Evolutionary conservation across 768 basidiomycete species (phyloP).

Genomic region (Podaxis mareebaensis): DNA sequence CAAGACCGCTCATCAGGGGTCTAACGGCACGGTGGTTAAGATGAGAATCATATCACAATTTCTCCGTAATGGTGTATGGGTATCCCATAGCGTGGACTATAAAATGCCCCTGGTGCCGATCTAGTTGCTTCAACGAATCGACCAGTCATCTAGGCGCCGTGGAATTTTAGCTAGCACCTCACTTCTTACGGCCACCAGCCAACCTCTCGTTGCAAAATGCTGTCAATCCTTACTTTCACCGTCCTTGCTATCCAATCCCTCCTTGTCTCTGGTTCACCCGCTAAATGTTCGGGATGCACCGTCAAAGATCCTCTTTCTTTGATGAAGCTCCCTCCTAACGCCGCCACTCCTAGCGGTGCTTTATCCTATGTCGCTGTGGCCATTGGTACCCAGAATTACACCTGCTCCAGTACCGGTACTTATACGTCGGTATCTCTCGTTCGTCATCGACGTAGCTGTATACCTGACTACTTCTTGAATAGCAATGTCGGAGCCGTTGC

Average conservation of each 20-base stretch:
- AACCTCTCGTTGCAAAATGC: background rate
- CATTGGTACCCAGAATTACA: conserved; percentile 57
- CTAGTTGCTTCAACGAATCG: background rate
- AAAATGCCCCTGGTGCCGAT: no score
- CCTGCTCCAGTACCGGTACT: conserved; percentile 43
- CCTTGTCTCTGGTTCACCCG: background rate
- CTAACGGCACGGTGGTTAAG: no score
- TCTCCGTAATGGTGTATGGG: no score
- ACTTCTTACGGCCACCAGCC: background rate
- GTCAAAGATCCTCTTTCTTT: conserved; percentile 24
- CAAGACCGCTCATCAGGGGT: no score
- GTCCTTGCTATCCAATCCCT: conserved; percentile 3
- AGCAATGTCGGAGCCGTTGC: conserved; percentile 52
- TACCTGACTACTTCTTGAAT: background rate
- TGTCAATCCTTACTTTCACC: conserved; percentile 3
- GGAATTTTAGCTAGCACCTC: background rate
- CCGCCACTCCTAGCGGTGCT: conserved; percentile 35
- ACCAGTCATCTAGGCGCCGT: background rate
- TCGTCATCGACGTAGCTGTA: background rate
- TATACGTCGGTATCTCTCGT: conserved; percentile 40
- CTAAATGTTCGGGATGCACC: conserved; percentile 23
- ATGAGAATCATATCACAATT: no score
- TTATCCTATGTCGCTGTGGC: conserved; percentile 46
- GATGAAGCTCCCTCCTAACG: conserved; percentile 27
- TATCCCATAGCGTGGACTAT: no score